A percentile compares a stretch with the other conserved stretches of the same genome.
These are phyloP conservation scores for Plasmodium knowlesi DNA, from an alignment of 169 alveolate species.

Conservation along the genomic window DNA sequence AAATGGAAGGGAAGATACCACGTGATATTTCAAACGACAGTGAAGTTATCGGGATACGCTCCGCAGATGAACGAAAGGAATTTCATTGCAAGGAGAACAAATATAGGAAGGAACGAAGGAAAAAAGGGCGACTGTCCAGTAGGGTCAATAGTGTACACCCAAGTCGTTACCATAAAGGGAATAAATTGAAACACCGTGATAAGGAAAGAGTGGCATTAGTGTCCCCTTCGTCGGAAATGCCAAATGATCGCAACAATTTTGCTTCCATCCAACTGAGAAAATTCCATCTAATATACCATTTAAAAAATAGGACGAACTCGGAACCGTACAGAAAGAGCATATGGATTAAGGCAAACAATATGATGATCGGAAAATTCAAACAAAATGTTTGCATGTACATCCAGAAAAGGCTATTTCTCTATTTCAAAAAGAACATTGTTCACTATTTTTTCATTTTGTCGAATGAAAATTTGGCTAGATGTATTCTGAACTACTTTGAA, in stretches of 20 bases:
- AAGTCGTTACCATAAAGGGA: not conserved
- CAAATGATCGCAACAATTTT: not conserved
- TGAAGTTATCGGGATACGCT: not conserved
- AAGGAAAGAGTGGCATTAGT: not conserved
- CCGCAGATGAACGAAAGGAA: not conserved
- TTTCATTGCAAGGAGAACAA: not conserved
- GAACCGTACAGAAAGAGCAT: constrained; percentile 36
- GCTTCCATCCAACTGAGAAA: constrained; percentile 30
- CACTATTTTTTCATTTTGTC: constrained; percentile 51
- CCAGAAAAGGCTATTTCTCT: constrained; percentile 45
- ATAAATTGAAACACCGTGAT: not conserved
- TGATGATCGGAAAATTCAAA: constrained; percentile 43
- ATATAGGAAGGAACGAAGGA: not conserved
- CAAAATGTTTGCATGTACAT: constrained; percentile 24
- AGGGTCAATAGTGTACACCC: not conserved
- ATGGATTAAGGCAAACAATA: constrained; percentile 40
- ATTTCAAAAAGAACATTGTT: constrained; percentile 59
- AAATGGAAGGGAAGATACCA: not conserved
- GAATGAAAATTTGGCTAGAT: constrained; percentile 62
- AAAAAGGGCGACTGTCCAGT: not conserved
- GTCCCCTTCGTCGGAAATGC: not conserved
- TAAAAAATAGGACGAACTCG: constrained; percentile 49
- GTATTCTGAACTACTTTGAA: constrained; percentile 37
- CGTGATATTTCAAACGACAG: not conserved
- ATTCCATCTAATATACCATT: constrained; percentile 30